Evolutionary conservation across 805 yeast genomes (phyloP).

Genomic region (Schwanniomyces yamadae): DNA sequence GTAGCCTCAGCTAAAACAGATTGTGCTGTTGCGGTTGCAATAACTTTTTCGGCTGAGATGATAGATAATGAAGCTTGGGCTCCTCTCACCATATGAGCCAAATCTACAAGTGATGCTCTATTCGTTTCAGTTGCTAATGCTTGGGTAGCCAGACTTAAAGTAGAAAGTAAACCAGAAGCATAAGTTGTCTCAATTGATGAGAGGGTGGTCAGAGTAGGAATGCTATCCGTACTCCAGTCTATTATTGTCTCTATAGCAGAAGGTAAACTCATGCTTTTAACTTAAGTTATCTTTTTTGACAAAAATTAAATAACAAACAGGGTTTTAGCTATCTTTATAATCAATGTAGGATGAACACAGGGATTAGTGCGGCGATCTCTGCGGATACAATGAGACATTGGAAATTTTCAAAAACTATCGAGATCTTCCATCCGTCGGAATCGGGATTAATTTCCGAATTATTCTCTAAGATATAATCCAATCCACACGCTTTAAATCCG

Average conservation of each 20-base stretch:
- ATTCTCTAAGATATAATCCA: too few species aligned
- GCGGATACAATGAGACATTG: too few species aligned
- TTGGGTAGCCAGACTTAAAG: constrained; percentile 6
- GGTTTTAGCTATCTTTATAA: too few species aligned
- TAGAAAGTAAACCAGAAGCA: constrained; percentile 15
- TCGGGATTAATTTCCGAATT: too few species aligned
- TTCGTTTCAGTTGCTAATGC: constrained; percentile 21
- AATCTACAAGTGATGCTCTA: constrained; percentile 11
- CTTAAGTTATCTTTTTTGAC: background rate
- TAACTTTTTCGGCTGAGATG: constrained; percentile 21
- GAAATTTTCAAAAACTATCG: too few species aligned
- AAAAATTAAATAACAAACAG: too few species aligned
- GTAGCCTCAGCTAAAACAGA: constrained; percentile 17
- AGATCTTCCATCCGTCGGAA: too few species aligned
- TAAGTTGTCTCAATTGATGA: constrained; percentile 24
- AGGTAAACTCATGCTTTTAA: background rate
- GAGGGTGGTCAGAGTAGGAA: constrained; percentile 23
- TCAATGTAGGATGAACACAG: too few species aligned
- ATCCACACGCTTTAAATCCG: too few species aligned
- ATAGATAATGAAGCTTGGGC: constrained; percentile 33
- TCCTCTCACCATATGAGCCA: constrained; percentile 24
- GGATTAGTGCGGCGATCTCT: too few species aligned
- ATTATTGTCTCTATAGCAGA: background rate
- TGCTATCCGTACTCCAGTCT: constrained; percentile 11
- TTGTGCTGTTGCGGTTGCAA: constrained; percentile 36